Evolutionary conservation across 1,139 yeast genomes (phyloP), one percentile per base, ranked within the genome.

Genomic region (Chernovozyma sophiae-reginae): DNA sequence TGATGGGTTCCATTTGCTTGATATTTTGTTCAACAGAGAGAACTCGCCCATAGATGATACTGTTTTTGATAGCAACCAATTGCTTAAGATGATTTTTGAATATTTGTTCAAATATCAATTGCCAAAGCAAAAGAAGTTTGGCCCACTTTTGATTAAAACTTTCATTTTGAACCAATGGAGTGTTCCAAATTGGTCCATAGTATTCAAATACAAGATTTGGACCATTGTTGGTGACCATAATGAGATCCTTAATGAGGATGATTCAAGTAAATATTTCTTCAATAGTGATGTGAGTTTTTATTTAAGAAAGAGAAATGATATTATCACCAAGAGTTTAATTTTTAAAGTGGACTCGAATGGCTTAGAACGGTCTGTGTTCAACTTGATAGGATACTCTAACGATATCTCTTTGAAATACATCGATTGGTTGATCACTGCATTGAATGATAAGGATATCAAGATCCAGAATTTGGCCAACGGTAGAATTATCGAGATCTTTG

Each of bases 341-440:
- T 12, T 15, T n/a, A 16, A 19, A 19, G 7, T 28, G 13, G 13
- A 19, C 15, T 16, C 15, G 6, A 5, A 6, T 14, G n/a, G 15
- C 11, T 11, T 28, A 5, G 31, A 28, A 16, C 18, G 13, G 5
- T 16, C 73, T n/a, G 52, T 84, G 14, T 70, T 82, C 18, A 65
- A 69, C 12, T 55, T 83, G 41, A 76, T 86, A 15, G 74, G 85
- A 4, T 17, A 23, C n/a, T 20, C 28, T 15, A 10, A 23, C 27
- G 25, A 13, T 15, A 18, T 23, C 7, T 11, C 29, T 11, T 11
- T 16, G 31, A 62, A 62, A 39, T 89, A 84, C 40, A 68, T 82
- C 30, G 74, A 74, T 29, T 84, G 89, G 62, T 53, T 87, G 30
- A 70, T 77, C 37, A 61, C 63, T 16, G 74, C 77, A 2, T 62